These are phyloP conservation scores for Fragilariopsis cylindrus DNA, from an alignment of 108 stramenopile genomes.

Conservation along the genomic window DNA sequence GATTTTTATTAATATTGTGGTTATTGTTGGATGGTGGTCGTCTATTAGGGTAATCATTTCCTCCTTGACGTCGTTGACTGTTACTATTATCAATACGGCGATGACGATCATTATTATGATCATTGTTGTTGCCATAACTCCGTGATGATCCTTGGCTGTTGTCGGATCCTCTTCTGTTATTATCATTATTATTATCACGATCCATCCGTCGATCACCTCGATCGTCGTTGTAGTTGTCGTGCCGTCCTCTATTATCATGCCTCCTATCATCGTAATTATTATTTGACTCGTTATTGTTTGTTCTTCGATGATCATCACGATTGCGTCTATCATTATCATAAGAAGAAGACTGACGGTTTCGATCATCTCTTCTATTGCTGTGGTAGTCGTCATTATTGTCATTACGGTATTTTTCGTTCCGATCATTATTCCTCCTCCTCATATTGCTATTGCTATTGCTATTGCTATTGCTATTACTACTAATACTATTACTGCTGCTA, in stretches of 20 bases:
- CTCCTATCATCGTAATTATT: neutral
- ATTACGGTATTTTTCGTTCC: neutral
- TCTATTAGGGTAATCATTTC: neutral
- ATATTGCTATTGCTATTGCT: neutral
- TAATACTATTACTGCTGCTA: neutral
- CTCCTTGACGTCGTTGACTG: neutral
- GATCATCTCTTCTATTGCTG: neutral
- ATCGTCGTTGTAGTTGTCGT: neutral
- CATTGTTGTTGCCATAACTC: neutral
- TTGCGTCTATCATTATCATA: neutral
- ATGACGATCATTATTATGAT: neutral
- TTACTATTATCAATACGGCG: neutral
- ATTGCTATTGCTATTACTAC: neutral
- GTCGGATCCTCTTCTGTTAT: too few relatives aligned
- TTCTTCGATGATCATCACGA: constrained; percentile 14
- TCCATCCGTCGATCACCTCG: constrained; percentile 1
- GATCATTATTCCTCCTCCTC: too few relatives aligned
- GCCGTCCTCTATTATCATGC: too few relatives aligned
- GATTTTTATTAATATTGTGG: neutral
- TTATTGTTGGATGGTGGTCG: neutral
- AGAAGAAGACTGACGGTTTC: neutral
- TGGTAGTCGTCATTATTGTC: neutral
- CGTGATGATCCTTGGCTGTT: neutral
- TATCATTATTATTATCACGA: constrained; percentile 7
- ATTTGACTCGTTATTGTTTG: neutral